Conservation (phyloP, 2,329 filamentous ascomycete genomes). For the Claviceps monticola region DNA sequence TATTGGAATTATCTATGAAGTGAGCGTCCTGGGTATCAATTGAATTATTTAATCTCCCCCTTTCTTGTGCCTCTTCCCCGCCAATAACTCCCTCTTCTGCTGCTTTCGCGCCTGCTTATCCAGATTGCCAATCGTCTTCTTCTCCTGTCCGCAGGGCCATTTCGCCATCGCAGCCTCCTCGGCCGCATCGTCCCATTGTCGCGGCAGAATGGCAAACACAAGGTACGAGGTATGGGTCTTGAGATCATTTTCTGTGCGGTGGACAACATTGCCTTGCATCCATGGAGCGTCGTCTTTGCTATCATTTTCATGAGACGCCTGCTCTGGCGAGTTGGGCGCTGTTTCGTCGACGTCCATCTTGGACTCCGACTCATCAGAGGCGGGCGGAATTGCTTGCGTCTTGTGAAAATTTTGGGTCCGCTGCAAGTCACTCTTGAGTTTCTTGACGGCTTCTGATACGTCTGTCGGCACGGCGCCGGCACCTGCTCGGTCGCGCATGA, state of each 20-base stretch:
- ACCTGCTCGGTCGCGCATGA: constrained; percentile 69
- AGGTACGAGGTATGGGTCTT: constrained; percentile 98
- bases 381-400: constrained; percentile 13
- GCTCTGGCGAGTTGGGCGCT: constrained; percentile 6
- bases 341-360: constrained; percentile 27
- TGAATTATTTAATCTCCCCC: constrained; percentile 3
- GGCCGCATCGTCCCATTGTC: constrained; percentile 71
- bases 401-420: constrained; percentile 53
- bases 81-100: constrained; percentile 39
- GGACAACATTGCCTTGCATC: constrained; percentile 63
- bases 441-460: constrained; percentile 64
- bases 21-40: constrained; percentile 8
- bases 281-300: constrained; percentile 39
- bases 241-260: constrained; percentile 72
- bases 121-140: constrained; percentile 36
- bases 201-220: constrained; percentile 81
- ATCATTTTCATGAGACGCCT: constrained; percentile 6
- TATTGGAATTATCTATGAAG: neutral
- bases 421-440: constrained; percentile 60
- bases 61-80: constrained; percentile 32
- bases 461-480: constrained; percentile 57
- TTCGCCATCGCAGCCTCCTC: constrained; percentile 53
- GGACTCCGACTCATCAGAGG: constrained; percentile 17
- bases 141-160: constrained; percentile 47
- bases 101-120: constrained; percentile 41